phyloP scores from a whole-genome alignment of 1,284 basidiomycete genomes.

The Cutaneotrichosporon cyanovorans region DNA sequence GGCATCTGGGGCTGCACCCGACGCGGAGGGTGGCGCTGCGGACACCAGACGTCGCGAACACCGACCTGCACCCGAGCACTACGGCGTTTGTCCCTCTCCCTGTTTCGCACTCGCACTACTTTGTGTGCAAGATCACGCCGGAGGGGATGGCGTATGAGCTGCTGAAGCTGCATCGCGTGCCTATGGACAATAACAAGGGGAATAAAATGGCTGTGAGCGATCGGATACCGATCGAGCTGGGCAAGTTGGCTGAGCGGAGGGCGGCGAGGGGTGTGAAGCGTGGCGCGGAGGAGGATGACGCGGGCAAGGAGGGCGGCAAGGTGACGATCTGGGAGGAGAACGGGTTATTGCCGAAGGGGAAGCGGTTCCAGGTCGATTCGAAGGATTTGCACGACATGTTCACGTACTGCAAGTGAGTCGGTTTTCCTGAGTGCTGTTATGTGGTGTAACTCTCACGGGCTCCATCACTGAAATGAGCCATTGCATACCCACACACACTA shows the following conservation, averaged over 20 bases:
- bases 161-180: conserved; percentile 29
- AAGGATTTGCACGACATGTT: conserved; percentile 36
- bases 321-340: conserved; percentile 1
- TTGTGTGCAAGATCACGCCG: conserved; percentile 29
- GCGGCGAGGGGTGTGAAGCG: conserved; percentile 11
- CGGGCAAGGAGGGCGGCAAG: neutral
- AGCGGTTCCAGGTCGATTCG: conserved; percentile 30
- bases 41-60: conserved; percentile 34
- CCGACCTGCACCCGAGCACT: conserved; percentile 32
- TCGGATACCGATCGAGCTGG: conserved; percentile 24
- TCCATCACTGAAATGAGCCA: too few relatives aligned
- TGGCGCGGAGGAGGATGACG: conserved; percentile 3
- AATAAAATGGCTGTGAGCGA: conserved; percentile 31
- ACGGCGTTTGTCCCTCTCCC: conserved; percentile 38
- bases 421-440: too few relatives aligned
- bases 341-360: neutral
- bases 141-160: conserved; percentile 34
- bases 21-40: conserved; percentile 30
- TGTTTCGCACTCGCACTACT: conserved; percentile 29
- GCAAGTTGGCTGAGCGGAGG: conserved; percentile 20
- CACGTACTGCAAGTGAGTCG: conserved; percentile 36
- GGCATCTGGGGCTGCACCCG: conserved; percentile 33
- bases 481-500: too few relatives aligned
- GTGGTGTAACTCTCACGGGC: too few relatives aligned
- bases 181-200: conserved; percentile 25